Base-by-base conservation (phyloP, 2,329 filamentous ascomycete genomes). In the Paraconiothyrium sp. region DNA sequence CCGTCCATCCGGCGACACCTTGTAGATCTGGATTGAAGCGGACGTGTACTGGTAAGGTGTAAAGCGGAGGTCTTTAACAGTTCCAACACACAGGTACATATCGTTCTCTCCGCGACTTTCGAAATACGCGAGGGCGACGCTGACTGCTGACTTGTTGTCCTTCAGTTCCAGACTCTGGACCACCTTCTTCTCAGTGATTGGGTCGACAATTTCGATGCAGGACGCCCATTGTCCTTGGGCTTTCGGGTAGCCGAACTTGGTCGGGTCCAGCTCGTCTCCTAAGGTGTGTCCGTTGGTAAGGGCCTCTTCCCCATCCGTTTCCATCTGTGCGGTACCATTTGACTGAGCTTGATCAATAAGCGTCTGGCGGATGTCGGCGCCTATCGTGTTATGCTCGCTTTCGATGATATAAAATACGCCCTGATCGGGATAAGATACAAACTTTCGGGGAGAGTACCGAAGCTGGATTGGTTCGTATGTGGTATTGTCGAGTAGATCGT, bases 371-470 rank as follows among this genome's bases (percentile, higher is more conserved):
- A 94, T 90, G n/a, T 91, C 88, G 6, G 91, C 89, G 0, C 93
- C 90, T 2, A 99, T 84, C 0, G 94, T 92, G 74, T 97, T 96
- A 76, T 95, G 96, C 67, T 99, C 96, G 11, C 93, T 88, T 80
- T 97, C 92, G 55, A 97, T 93, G 7, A 94, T 93, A 75, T 98
- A 99, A 78, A 97, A 99, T 27, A 96, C 85, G 16, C 93, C 90
- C 56, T 92, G 87, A 5, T 95, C 92, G 0, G 94, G 94, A 74
- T 98, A 93, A 66, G 93, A 92, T 34, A 93, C 87, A 71, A 99
- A 90, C 69, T 90, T 90, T 61, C 93, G 90, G 2, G 96, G 95
- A 0, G 95, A 99, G 76, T 99, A 96, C 27, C 91, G 90, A 24
- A 99, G 84, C 8, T 92, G 88, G 64, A 97, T 92, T 0, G 90